Evolutionary conservation across 1,139 yeast species (phyloP).

Genomic region (Citeromyces hawaiiensis): DNA sequence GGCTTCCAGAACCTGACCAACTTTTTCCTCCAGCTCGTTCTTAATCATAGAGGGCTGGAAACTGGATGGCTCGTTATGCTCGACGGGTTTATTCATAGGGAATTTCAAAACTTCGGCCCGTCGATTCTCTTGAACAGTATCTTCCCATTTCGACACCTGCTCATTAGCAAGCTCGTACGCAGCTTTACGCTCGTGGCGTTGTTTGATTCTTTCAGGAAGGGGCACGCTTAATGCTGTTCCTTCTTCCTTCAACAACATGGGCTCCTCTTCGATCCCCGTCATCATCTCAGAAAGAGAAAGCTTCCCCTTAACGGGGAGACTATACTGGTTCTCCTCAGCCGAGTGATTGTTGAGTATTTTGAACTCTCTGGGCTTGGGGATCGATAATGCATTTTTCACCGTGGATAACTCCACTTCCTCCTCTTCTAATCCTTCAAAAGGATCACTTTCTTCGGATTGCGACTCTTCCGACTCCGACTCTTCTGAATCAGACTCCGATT

Average conservation of each 20-base stretch:
- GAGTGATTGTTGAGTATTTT: conserved; percentile 35
- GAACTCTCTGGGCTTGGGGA: conserved; percentile 19
- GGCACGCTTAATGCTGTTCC: conserved; percentile 55
- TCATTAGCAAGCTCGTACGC: conserved; percentile 84
- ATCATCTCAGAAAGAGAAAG: conserved; percentile 66
- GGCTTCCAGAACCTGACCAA: conserved; percentile 44
- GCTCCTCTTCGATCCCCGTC: conserved; percentile 36
- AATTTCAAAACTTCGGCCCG: conserved; percentile 77
- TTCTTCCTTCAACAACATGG: conserved; percentile 24
- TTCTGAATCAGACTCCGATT: conserved; percentile 15
- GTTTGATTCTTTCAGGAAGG: conserved; percentile 72
- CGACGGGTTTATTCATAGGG: conserved; percentile 42
- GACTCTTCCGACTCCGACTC: conserved; percentile 6
- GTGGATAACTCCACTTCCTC: conserved; percentile 11
- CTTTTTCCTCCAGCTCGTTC: conserved; percentile 56
- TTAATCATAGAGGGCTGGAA: conserved; percentile 43
- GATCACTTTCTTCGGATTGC: conserved; percentile 11
- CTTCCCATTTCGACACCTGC: conserved; percentile 83
- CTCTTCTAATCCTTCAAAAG: conserved; percentile 7
- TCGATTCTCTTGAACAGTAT: conserved; percentile 64
- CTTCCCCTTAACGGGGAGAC: conserved; percentile 42
- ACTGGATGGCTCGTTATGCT: conserved; percentile 21
- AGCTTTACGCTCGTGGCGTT: conserved; percentile 76
- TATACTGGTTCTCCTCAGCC: conserved; percentile 57
- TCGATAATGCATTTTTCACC: conserved; percentile 14